Evolutionary conservation across 2,329 filamentous ascomycete genomes (phyloP), one percentile per base, ranked within the genome.

Genomic region (Eurotiales sp.): DNA sequence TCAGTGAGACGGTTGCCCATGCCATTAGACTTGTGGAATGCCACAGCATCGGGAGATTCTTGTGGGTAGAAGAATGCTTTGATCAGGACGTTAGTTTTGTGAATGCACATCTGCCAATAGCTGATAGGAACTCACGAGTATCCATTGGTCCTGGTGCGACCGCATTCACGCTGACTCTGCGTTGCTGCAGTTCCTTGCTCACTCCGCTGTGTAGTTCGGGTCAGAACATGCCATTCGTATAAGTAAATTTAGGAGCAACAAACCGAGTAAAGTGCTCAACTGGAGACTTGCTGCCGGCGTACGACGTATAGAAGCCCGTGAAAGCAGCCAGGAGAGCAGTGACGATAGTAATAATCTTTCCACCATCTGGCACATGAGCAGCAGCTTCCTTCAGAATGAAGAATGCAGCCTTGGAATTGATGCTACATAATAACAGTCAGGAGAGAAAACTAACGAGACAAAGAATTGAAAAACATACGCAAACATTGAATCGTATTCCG

Each of bases 231-330:
- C 19, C n/a, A 10, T 19, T 23, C 5, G 11, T 23, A 5, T 23
- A 45, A 27, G 32, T 19, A 8, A 14, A 45, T 17, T n/a, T n/a
- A 3, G 19, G 5, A 68, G 67, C 0, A 66, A 67, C 58, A 67
- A 72, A 62, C 67, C 79, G 73, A 3, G 75, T 77, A 67, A 83
- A 77, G 63, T 83, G 77, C 62, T 84, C 80, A 32, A 84, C 74
- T 2, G 81, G 78, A 29, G 80, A 80, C 59, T 85, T 84, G 47
- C 77, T 72, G 12, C 72, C 74, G 22, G 73, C 73, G 46, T 77
- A 76, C 0, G 69, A 72, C 1, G 72, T 76, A 54, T 76, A 76
- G 55, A 63, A 66, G 29, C 71, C 69, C 0, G 72, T 76, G 51
- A 75, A 77, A n/a, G 72, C 74, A 10, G 68, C 73, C 4, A 76